Evolutionary conservation across 2,329 filamentous ascomycete genomes (phyloP).

Genomic region (Monosporascus sp.): DNA sequence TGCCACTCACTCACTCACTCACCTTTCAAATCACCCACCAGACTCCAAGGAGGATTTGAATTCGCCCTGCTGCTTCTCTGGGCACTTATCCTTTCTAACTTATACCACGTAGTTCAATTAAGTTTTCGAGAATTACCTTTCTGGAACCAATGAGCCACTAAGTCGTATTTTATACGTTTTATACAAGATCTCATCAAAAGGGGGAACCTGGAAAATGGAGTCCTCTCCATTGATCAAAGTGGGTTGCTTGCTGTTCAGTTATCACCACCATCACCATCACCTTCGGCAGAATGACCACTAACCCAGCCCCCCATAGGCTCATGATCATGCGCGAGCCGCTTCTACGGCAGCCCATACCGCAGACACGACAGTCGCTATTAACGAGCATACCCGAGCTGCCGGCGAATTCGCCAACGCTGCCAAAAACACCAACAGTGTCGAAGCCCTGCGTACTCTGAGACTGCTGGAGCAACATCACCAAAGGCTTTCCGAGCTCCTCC

Average conservation of each 20-base stretch:
- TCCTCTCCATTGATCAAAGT: constrained; percentile 62
- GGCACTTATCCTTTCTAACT: no score
- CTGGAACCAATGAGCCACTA: background rate
- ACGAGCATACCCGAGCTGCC: constrained; percentile 83
- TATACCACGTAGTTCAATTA: no score
- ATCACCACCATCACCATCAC: constrained; percentile 2
- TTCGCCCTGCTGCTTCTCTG: no score
- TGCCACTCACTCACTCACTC: no score
- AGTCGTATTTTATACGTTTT: background rate
- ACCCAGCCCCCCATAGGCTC: constrained; percentile 51
- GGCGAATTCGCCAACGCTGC: constrained; percentile 82
- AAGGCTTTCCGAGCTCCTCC: constrained; percentile 74
- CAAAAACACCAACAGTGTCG: constrained; percentile 57
- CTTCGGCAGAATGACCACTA: constrained; percentile 13
- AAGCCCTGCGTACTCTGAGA: constrained; percentile 77
- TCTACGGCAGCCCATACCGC: constrained; percentile 67
- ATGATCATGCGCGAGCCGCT: constrained; percentile 83
- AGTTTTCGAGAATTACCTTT: no score
- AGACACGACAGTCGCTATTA: constrained; percentile 75
- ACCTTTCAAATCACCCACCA: no score
- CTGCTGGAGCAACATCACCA: constrained; percentile 86
- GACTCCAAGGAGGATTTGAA: no score
- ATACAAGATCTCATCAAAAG: no score
- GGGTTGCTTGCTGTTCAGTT: constrained; percentile 14
- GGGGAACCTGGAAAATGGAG: constrained; percentile 50